Base-by-base conservation (phyloP, 352 stramenopile species). In the Globisporangium sylvaticum region DNA sequence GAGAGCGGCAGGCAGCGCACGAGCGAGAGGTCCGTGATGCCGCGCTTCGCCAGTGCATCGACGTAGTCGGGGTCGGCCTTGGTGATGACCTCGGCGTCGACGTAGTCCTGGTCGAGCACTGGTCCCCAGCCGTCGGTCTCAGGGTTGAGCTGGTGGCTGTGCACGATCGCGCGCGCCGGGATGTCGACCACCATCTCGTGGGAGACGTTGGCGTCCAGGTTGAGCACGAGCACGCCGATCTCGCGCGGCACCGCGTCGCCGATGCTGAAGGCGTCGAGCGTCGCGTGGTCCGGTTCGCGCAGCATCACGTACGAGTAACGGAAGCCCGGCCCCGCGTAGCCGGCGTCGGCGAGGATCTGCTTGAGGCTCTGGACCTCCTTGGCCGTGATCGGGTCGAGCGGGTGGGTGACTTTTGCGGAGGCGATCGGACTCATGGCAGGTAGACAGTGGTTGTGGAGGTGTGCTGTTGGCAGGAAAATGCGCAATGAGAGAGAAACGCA, bases 271-370 rank as follows among this genome's bases (percentile, higher is more conserved):
- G 74, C 73, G 57, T 65, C 52, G 53, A 85, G 61, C 29, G 75
- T 85, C 32, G 67, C 53, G 67, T 85, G 73, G 56, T 85, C 73
- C 2, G 77, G 77, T 59, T 83, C 77, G 56, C 77, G 79, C 65
- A 85, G 63, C 75, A 85, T 77, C 54, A 85, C 77, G 63, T 85
- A 85, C 42, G 75, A 79, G 64, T 78, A 85, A 54, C 77, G 77
- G 4, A 83, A 27, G 24, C 76, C 62, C 8, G 72, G 53, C 15
- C 75, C 68, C 15, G 58, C 67, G 71, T 78, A 76, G n/a, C 75
- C 77, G 20, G 65, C 66, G 9, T 80, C 75, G 7, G 69, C 73
- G 20, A 83, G 68, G 50, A 85, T 69, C 66, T 83, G 73, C 63
- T 83, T 85, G 54, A 76, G 66, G n/a, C 52, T 71, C 54, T 68